Evolutionary conservation across 2,329 filamentous ascomycete species (phyloP), one percentile per base, ranked within the genome.

Genomic region (Talaromyces amestolkiae): DNA sequence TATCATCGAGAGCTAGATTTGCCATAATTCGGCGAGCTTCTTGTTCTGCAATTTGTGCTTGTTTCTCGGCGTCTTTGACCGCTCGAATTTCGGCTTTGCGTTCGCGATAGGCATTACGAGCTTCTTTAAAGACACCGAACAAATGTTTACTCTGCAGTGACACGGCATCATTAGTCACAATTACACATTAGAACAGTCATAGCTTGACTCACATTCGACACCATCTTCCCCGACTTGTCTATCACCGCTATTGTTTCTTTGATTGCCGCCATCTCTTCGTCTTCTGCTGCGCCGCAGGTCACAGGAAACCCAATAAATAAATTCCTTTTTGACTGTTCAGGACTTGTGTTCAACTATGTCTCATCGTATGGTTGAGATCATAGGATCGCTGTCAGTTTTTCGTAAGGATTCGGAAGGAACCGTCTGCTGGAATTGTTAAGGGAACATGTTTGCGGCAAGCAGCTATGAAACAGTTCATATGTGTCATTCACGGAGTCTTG

Each of bases 111-210:
- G 91, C 91, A 63, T 89, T 87, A 75, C 92, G 92, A 69, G 93
- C 94, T 76, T 97, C 93, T 77, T 92, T 96, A 84, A 96, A 96
- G 74, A 97, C 90, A 75, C 88, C 89, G 74, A 96, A 86, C 27
- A 98, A 83, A 72, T 97, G 91, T 80, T 96, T 97, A 74, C 92
- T 92, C 92, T 96, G 73, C 41, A 64, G 22, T 45, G 6, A n/a
- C 5, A 37, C 7, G 19, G 31, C 3, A 56, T 37, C 31, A 39
- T 37, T 17, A 56, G 53, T 22, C 5, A 31, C 8, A 33, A 6
- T 19, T 39, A 5, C 9, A 56, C 2, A 15, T 39, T 15, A n/a
- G 2, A 22, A 3, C 4, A 22, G 31, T 24, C 33, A 15, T 8
- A 31, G 22, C 3, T 61, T 66, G 69, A 83, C 89, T 77, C 84